A percentile compares a stretch with the other conserved stretches of the same genome.
Conservation (phyloP, 169 alveolate species). For the Eimeria necatrix region DNA sequence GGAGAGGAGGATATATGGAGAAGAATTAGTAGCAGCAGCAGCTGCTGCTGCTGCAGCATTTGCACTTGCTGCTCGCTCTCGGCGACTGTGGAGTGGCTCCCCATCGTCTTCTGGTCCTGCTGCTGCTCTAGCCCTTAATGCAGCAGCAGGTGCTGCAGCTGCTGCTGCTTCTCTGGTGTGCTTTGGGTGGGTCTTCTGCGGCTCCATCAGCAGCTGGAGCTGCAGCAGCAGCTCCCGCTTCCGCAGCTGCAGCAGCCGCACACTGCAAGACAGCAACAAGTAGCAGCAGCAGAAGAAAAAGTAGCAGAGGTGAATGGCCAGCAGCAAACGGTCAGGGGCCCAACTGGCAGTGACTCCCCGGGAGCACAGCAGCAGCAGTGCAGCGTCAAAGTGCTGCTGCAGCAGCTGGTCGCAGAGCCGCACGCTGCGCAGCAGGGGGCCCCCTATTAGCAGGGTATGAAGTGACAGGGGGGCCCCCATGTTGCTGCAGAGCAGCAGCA, state of each 20-base stretch:
- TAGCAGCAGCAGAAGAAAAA: constrained; percentile 49
- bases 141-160: constrained; percentile 1
- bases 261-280: constrained; percentile 43
- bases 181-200: neutral
- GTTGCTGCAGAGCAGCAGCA: constrained; percentile 25
- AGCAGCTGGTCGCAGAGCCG: constrained; percentile 58
- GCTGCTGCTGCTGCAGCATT: neutral
- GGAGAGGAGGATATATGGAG: neutral
- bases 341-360: constrained; percentile 51
- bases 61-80: constrained; percentile 8
- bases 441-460: constrained; percentile 31
- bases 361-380: constrained; percentile 42
- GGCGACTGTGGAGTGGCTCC: too few relatives aligned
- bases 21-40: constrained; percentile 15
- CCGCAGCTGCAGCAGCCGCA: constrained; percentile 65
- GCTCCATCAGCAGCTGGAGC: neutral
- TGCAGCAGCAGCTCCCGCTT: neutral
- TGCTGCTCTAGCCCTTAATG: neutral
- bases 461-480: constrained; percentile 62
- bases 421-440: constrained; percentile 60
- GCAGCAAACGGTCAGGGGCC: constrained; percentile 39
- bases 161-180: neutral
- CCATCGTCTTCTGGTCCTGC: neutral
- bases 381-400: constrained; percentile 44
- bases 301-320: constrained; percentile 22